Evolutionary conservation across 2,329 filamentous ascomycete genomes (phyloP).

Genomic region (Aspergillus carbonarius): DNA sequence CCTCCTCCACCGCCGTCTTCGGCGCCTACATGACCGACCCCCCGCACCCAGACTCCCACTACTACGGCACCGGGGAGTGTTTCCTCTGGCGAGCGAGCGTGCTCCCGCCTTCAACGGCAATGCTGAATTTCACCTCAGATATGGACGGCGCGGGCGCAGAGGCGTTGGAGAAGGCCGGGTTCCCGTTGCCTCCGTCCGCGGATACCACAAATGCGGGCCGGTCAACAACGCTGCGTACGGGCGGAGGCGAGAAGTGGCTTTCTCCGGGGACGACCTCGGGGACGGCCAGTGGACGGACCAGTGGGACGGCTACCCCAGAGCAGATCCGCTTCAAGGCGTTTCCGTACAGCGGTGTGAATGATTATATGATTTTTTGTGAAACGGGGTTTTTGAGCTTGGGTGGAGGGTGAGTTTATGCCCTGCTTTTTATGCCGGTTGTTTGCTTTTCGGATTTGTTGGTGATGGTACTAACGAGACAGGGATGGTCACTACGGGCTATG

Average conservation of each 20-base stretch:
- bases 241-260: constrained; percentile 32
- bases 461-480: constrained; percentile 20
- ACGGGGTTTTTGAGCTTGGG: constrained; percentile 80
- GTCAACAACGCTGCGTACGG: constrained; percentile 55
- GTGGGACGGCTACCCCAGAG: constrained; percentile 61
- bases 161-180: constrained; percentile 49
- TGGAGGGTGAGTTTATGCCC: constrained; percentile 57
- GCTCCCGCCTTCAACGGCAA: constrained; percentile 46
- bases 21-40: constrained; percentile 92
- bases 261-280: constrained; percentile 17
- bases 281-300: constrained; percentile 23
- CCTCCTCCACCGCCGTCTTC: constrained; percentile 59
- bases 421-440: background rate
- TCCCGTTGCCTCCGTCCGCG: constrained; percentile 69
- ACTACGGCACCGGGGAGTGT: constrained; percentile 95
- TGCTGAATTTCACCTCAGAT: constrained; percentile 1
- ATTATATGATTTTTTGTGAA: constrained; percentile 95
- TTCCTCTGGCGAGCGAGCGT: constrained; percentile 81
- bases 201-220: constrained; percentile 62
- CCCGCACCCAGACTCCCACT: constrained; percentile 76
- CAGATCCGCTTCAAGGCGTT: constrained; percentile 95
- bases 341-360: constrained; percentile 91
- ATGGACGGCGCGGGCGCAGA: constrained; percentile 20
- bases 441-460: background rate
- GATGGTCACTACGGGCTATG: constrained; percentile 92